Base-by-base conservation (phyloP, 345 rosid species). In the Rhizophora mangle region DNA sequence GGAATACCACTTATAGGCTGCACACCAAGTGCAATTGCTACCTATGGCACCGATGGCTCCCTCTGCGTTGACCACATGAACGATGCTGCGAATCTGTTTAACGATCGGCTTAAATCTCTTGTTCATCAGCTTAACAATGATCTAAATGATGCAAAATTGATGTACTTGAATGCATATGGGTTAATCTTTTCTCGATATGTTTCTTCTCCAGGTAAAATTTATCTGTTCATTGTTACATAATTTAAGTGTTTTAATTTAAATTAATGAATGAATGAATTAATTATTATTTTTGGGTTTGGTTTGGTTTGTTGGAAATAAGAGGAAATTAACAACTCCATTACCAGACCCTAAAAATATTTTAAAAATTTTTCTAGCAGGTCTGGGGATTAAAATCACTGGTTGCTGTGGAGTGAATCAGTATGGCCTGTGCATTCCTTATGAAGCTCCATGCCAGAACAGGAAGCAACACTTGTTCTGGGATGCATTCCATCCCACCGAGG, bases 401-500 rank as follows among this genome's bases (percentile, higher is more conserved):
- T 75, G 78, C 46, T 75, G 78, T 46, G 3, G 11, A 3, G 47
- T 65, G 11, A 49, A 51, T 3, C 62, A 51, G 3, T 4, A 31
- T 4, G 74, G 78, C 2, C 20, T 62, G 2, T 75, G 78, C 18
- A 52, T 57, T 0, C 54, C 39, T 4, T 16, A 24, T 21, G 3
- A 32, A 49, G 4, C 5, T 24, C 54, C 63, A 18, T 75, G 78
- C 34, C 3, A 1, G 2, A n/a, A 22, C 16, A 64, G 78, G 39
- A 1, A 4, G 2, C 5, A 36, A 32, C 6, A 18, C 0, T 18
- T 57, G 22, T 75, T 69, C 37, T 75, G 73, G 73, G 78, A 75
- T 26, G 54, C 70, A 16, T 64, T 75, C 29, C 78, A 75, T 64
- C 74, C 74, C 2, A 34, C 74, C 3, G 70, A 75, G 30, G 9